Evolutionary conservation across 345 rosid genomes (phyloP).

Genomic region (Leavenworthia alabamica): DNA sequence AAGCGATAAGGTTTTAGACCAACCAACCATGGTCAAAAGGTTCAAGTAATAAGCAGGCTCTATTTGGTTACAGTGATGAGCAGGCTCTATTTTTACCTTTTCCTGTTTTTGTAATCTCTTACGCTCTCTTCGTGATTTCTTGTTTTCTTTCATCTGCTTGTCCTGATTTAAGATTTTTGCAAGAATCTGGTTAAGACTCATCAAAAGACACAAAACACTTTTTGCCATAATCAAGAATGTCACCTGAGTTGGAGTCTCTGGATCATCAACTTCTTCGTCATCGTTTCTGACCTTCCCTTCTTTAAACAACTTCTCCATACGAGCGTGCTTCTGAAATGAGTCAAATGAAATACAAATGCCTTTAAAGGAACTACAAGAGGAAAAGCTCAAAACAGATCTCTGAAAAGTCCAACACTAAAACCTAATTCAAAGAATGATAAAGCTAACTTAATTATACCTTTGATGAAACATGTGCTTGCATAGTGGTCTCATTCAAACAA

Average conservation of each 20-base stretch:
- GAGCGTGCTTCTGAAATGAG: conserved; percentile 23
- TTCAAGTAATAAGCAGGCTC: not conserved
- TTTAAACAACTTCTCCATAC: conserved; percentile 4
- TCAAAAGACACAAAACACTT: not conserved
- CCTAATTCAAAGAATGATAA: not conserved
- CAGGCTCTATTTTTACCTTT: conserved; percentile 11
- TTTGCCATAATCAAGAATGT: not conserved
- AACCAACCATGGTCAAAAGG: conserved; percentile 9
- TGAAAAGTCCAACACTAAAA: not conserved
- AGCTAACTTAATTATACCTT: conserved; percentile 41
- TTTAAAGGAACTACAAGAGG: not conserved
- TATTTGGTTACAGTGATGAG: not conserved
- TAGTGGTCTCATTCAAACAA: conserved; percentile 65
- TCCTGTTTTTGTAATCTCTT: conserved; percentile 16
- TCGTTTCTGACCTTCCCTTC: not conserved
- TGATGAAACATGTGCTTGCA: conserved; percentile 67
- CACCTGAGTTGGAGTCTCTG: conserved; percentile 11
- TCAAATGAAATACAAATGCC: not conserved
- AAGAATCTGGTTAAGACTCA: not conserved
- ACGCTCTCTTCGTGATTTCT: conserved; percentile 10
- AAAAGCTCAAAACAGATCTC: not conserved
- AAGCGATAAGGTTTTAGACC: not conserved
- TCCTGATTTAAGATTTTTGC: conserved; percentile 1
- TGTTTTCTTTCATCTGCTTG: conserved; percentile 11
- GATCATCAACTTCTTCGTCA: not conserved